Percentiles rank a stretch among this genome's conserved stretches.
Evolutionary conservation across 1,284 basidiomycete genomes (phyloP).

Genomic region (Vanrija sp.): DNA sequence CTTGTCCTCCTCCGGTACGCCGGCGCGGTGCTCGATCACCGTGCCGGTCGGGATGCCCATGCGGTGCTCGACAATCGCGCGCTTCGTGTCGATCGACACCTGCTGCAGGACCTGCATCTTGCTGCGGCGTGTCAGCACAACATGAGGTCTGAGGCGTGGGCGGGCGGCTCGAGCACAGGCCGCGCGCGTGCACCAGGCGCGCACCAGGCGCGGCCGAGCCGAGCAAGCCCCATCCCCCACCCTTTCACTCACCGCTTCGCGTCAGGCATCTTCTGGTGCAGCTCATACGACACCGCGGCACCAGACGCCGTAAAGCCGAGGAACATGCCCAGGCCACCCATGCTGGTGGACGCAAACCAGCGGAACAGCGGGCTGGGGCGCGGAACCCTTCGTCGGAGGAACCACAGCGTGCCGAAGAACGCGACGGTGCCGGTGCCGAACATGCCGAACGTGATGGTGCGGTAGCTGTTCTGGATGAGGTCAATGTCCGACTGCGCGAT

Average conservation of each 20-base stretch:
- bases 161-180: too few species aligned
- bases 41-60: constrained; percentile 11
- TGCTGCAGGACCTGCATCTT: constrained; percentile 38
- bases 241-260: constrained; percentile 22
- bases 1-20: constrained; percentile 3
- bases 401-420: constrained; percentile 13
- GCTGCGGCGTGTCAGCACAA: constrained; percentile 19
- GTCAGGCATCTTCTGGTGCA: constrained; percentile 35
- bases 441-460: constrained; percentile 21
- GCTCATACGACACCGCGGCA: constrained; percentile 27
- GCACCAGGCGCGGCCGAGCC: too few species aligned
- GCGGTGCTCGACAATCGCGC: constrained; percentile 13
- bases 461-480: constrained; percentile 29
- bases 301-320: constrained; percentile 36
- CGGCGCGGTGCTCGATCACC: constrained; percentile 7
- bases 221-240: too few species aligned
- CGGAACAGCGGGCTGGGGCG: background rate
- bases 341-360: constrained; percentile 10
- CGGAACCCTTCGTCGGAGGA: constrained; percentile 11
- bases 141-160: too few species aligned
- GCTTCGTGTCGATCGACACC: constrained; percentile 28
- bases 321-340: constrained; percentile 23
- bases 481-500: constrained; percentile 35
- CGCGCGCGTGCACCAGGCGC: too few species aligned
- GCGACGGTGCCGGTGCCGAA: background rate